These are phyloP conservation scores for Xylariaceae sp. DNA, from an alignment of 2,329 filamentous ascomycete species.

Conservation along the genomic window DNA sequence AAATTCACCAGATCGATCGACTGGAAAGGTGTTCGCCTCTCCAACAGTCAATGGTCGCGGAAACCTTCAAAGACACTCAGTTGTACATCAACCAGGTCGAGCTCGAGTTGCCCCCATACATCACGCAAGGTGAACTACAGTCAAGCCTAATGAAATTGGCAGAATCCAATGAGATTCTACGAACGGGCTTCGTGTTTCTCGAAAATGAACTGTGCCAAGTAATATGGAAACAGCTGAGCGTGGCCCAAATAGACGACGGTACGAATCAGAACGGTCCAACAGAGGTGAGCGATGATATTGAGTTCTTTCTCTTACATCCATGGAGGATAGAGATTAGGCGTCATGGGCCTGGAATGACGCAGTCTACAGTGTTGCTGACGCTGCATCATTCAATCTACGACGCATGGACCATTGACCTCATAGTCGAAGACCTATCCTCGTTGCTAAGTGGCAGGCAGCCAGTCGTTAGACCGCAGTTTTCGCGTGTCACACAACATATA, in stretches of 20 bases:
- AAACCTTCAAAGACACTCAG: conserved; percentile 64
- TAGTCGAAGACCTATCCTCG: conserved; percentile 68
- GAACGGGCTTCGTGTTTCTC: conserved; percentile 73
- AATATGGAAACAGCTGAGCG: conserved; percentile 61
- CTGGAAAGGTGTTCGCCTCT: conserved; percentile 72
- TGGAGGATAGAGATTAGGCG: conserved; percentile 63
- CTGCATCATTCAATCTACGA: conserved; percentile 89
- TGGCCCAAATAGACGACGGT: conserved; percentile 50
- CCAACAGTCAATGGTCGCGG: conserved; percentile 80
- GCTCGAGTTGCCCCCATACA: conserved; percentile 56
- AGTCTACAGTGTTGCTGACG: conserved; percentile 53
- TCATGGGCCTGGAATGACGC: conserved; percentile 23
- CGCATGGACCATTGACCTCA: conserved; percentile 86
- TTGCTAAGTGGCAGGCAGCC: conserved; percentile 48
- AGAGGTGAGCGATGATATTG: conserved; percentile 47
- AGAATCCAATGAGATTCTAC: conserved; percentile 67
- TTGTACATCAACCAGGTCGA: conserved; percentile 83
- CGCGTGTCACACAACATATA: conserved; percentile 58
- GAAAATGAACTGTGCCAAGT: conserved; percentile 64
- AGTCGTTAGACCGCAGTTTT: conserved; percentile 62
- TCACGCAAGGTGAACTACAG: conserved; percentile 48
- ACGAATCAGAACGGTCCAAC: conserved; percentile 29
- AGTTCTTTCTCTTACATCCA: conserved; percentile 58
- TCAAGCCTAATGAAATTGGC: conserved; percentile 58
- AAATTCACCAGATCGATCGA: conserved; percentile 43